A percentile compares a stretch with the other conserved stretches of the same genome.
Conservation (phyloP, 768 basidiomycete genomes). For the Thelephora aurantiotincta region DNA sequence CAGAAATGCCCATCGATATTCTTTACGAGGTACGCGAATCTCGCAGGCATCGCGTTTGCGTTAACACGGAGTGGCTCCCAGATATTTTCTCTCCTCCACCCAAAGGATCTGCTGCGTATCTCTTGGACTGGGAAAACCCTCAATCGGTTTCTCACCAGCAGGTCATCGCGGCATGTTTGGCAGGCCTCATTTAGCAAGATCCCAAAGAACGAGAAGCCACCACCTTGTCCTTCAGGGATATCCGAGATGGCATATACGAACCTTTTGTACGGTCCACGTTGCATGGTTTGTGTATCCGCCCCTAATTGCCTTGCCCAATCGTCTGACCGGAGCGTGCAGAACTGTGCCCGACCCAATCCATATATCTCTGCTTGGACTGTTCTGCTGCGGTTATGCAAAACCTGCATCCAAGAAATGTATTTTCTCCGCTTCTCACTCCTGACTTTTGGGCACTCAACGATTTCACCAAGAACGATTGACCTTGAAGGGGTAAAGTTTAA, state of each 20-base stretch:
- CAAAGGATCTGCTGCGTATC: slow-evolving; percentile 9
- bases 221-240: slow-evolving; percentile 8
- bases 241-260: slow-evolving; percentile 7
- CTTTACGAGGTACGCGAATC: not conserved
- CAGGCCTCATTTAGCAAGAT: slow-evolving; percentile 4
- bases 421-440: no score
- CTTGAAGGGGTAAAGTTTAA: no score
- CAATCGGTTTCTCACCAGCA: slow-evolving; percentile 7
- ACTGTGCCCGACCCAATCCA: no score
- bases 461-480: no score
- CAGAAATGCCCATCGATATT: not conserved
- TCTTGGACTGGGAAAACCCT: slow-evolving; percentile 7
- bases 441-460: no score
- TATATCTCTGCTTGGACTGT: no score
- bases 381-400: no score
- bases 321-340: no score
- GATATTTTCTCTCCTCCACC: slow-evolving; percentile 7
- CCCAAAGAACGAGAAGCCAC: slow-evolving; percentile 1
- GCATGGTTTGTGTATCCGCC: no score
- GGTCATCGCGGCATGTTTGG: slow-evolving; percentile 4
- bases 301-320: no score
- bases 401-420: no score
- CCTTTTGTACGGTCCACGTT: no score
- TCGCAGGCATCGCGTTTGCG: not conserved
- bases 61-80: not conserved